A percentile compares a stretch with the other conserved stretches of the same genome.
Evolutionary conservation across 2,329 filamentous ascomycete species (phyloP).

Genomic region (Trichoderma aggressivum): DNA sequence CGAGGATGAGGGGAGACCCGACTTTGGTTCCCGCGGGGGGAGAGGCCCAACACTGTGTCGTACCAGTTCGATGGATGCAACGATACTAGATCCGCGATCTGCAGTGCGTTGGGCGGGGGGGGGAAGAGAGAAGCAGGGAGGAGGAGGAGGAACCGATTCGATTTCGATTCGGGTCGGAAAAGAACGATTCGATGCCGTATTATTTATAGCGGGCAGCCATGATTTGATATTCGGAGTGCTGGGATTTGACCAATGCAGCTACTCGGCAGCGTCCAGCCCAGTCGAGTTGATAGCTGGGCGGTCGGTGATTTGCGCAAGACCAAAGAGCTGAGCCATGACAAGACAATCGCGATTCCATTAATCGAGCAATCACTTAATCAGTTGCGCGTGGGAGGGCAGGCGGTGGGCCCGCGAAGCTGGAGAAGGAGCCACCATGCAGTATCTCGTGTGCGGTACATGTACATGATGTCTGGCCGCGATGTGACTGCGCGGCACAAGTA

Average conservation of each 20-base stretch:
- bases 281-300: background rate
- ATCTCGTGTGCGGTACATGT: background rate
- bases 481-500: background rate
- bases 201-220: background rate
- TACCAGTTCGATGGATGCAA: background rate
- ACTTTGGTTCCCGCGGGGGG: background rate
- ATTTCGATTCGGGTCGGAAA: background rate
- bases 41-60: background rate
- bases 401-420: background rate
- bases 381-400: background rate
- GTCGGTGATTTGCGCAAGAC: background rate
- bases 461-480: background rate
- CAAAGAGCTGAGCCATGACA: background rate
- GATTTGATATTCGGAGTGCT: too few species aligned
- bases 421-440: background rate
- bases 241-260: too few species aligned
- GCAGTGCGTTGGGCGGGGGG: background rate
- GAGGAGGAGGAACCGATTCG: background rate
- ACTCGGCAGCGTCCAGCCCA: background rate
- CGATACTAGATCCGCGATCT: background rate
- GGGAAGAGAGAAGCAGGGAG: background rate
- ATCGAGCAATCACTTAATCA: background rate
- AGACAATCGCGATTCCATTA: background rate
- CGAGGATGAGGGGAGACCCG: too few species aligned
- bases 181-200: background rate